A percentile compares a stretch with the other conserved stretches of the same genome.
phyloP scores from a whole-genome alignment of 257 asterid genomes.

The Paulownia fortunei region DNA sequence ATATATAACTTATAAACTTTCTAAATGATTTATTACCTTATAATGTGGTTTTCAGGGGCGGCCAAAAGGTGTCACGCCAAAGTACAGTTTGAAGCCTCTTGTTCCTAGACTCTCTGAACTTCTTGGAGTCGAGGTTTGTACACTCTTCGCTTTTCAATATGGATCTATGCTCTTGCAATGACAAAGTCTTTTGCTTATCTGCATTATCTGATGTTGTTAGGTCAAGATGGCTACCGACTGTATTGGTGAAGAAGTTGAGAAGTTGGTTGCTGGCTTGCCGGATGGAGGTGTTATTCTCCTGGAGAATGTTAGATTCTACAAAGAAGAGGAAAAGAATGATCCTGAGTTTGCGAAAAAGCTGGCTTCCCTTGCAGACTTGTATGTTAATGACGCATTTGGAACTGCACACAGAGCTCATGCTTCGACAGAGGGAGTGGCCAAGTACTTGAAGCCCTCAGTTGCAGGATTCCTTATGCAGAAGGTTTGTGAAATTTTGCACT shows the following conservation, averaged over 20 bases:
- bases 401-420: conserved; percentile 80
- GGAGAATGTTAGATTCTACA: conserved; percentile 75
- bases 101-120: conserved; percentile 83
- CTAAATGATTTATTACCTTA: not conserved
- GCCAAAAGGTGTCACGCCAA: conserved; percentile 94
- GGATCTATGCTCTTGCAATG: not conserved
- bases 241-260: conserved; percentile 78
- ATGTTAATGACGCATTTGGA: conserved; percentile 88
- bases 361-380: conserved; percentile 64
- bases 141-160: not conserved
- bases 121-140: conserved; percentile 70
- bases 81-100: conserved; percentile 93
- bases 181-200: conserved; percentile 9
- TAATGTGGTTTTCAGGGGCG: conserved; percentile 65
- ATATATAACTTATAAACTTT: not conserved
- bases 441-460: conserved; percentile 56
- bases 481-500: conserved; percentile 33
- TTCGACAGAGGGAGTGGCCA: conserved; percentile 61
- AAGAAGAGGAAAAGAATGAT: conserved; percentile 66
- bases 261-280: conserved; percentile 67
- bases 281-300: conserved; percentile 83
- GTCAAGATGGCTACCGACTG: conserved; percentile 87
- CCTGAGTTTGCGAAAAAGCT: conserved; percentile 65
- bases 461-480: conserved; percentile 72
- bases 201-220: conserved; percentile 34